Base-by-base conservation (phyloP, 352 stramenopile genomes). In the Phytopythium boreale region DNA sequence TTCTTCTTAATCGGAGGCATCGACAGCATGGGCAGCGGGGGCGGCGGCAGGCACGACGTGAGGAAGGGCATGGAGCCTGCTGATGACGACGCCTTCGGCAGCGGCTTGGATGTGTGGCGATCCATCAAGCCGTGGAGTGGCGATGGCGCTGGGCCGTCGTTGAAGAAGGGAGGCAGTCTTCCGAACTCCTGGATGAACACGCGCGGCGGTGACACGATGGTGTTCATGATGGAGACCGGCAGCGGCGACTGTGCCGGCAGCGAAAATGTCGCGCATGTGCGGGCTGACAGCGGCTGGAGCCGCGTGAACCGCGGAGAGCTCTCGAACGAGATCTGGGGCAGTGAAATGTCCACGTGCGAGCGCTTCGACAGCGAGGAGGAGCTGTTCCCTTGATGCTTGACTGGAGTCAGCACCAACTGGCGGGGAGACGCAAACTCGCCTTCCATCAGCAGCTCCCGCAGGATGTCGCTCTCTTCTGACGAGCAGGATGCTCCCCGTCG, bases 1-100 rank as follows among this genome's bases (percentile, higher is more conserved):
- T 84, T 89, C 66, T 90, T 90, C 71, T 92, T 92, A 27, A 87
- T 62, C 2, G 84, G 82, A 20, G 84, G 84, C 84, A 92, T 90
- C 27, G 78, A 80, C 19, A 92, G 62, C 81, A 89, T 84, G 2
- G 83, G 83, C 43, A 92, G 69, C 39, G 82, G 80, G 22, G 78
- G 70, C 22, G 81, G 81, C 27, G 81, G 81, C 2, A 90, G 73
- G 22, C 72, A 88, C 4, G 79, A 87, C 17, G 74, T 81, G 56
- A 90, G 70, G 24, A 81, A 79, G 20, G 60, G 66, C 26, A 71
- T 46, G 3, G 66, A 77, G 26, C 74, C 63, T 15, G 66, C 64
- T 10, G 72, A 69, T 29, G 59, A 47, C 19, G 72, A 27, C 3
- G 55, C 5, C 56, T 63, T 61, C 29, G 59, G 12, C 58, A 50